Base-by-base conservation (phyloP, 1,284 basidiomycete species). In the Ceratobasidium sp. region DNA sequence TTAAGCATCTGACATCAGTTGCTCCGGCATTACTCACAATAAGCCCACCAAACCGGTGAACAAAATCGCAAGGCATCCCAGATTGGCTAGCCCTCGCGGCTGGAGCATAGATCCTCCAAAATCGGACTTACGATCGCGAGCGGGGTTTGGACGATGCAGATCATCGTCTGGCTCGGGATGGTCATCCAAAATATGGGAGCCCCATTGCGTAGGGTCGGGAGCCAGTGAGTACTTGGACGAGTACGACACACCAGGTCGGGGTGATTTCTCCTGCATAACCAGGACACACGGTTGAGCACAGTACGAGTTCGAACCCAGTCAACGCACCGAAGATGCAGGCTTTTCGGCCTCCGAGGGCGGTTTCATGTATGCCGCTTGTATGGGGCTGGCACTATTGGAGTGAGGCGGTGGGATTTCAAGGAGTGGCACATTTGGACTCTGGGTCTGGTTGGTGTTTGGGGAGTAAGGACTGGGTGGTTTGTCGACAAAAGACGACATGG, bases 51-150 rank as follows among this genome's bases (percentile, higher is more conserved):
- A 80, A 10, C 84, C 85, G 3, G 83, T 64, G 47, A 82, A 80
- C 8, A 94, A 83, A 31, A 94, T 62, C 25, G 87, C 43, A 12
- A 94, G 80, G 77, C 90, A 93, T 10, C 92, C 92, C 3, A 94
- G 79, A 78, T 94, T 94, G 53, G 84, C 79, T 6, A 93, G 72
- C 25, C 92, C 92, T 76, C 92, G 84, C 55, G 77, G 76, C 10
- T 91, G 93, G 75, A 93, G 87, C 45, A 92, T 81, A 55, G 82
- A 83, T 6, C 89, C 86, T 42, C 86, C 85, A 62, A 78, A 78
- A 76, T 91, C 89, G 57, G 80, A 78, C 70, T 83, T 86, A 71
- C 84, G 78, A 76, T 93, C 90, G 53, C 89, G 82, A 53, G 83
- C 83, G 1, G 91, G 90, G 76, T 83, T 78, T 47, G 80, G 77